Evolutionary conservation across 495 filamentous ascomycete genomes (phyloP).

Genomic region (Aspergillus baeticus): DNA sequence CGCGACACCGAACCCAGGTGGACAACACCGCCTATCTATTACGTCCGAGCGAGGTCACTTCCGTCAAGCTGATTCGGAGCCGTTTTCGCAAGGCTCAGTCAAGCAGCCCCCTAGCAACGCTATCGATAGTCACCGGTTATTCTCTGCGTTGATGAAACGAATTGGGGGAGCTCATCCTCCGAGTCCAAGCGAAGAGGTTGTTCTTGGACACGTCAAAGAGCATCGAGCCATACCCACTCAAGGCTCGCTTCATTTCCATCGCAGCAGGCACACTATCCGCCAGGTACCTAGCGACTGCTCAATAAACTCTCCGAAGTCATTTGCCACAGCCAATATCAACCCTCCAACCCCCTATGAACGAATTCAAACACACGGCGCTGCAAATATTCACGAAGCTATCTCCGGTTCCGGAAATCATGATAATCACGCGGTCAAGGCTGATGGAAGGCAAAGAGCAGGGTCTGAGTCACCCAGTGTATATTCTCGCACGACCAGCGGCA

Average conservation of each 20-base stretch:
- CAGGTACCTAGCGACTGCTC: conserved; percentile 37
- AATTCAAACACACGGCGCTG: neutral
- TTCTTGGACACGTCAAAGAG: conserved; percentile 32
- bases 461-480: conserved; percentile 53
- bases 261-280: conserved; percentile 30
- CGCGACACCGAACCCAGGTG: conserved; percentile 33
- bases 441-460: neutral
- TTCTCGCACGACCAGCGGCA: conserved; percentile 52
- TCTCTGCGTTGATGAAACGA: conserved; percentile 71
- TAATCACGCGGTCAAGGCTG: neutral
- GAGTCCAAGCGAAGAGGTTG: conserved; percentile 31
- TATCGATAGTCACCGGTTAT: conserved; percentile 65
- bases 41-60: conserved; percentile 62
- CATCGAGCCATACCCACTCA: conserved; percentile 34
- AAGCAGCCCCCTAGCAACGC: conserved; percentile 23
- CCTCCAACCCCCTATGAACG: conserved; percentile 22
- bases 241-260: conserved; percentile 26
- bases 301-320: conserved; percentile 28
- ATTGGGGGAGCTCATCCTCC: conserved; percentile 39
- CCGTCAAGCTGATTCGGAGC: conserved; percentile 28
- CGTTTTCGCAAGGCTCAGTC: neutral
- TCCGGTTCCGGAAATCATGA: neutral
- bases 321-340: conserved; percentile 28
- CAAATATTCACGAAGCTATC: neutral
- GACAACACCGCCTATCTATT: conserved; percentile 60